Conservation (phyloP, 2,329 filamentous ascomycete genomes). For the Coniochaeta sp. region DNA sequence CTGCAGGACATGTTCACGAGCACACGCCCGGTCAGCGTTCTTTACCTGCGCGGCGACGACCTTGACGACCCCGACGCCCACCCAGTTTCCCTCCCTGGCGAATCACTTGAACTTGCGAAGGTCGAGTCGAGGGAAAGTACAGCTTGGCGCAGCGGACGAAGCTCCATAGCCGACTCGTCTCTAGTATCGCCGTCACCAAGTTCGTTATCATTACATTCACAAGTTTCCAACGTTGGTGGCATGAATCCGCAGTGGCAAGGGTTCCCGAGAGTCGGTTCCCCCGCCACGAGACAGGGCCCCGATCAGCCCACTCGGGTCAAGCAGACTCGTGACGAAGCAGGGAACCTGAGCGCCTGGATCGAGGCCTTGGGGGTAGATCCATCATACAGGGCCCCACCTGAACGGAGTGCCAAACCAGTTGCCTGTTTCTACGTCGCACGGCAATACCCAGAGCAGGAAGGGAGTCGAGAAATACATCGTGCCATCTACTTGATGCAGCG, state of each 20-base stretch:
- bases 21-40: constrained; percentile 67
- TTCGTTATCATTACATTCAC: constrained; percentile 54
- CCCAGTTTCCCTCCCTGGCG: constrained; percentile 66
- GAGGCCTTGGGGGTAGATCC: constrained; percentile 88
- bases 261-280: constrained; percentile 43
- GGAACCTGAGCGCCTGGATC: constrained; percentile 73
- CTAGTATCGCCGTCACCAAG: constrained; percentile 62
- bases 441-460: constrained; percentile 39
- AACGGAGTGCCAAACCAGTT: constrained; percentile 62
- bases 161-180: constrained; percentile 52
- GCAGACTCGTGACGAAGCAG: constrained; percentile 48
- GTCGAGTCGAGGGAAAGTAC: constrained; percentile 38
- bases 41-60: constrained; percentile 72
- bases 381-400: constrained; percentile 71
- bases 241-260: constrained; percentile 47
- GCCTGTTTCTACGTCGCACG: constrained; percentile 82
- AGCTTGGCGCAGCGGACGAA: constrained; percentile 47
- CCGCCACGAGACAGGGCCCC: constrained; percentile 41
- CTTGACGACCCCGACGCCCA: constrained; percentile 73
- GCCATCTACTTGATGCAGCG: constrained; percentile 81
- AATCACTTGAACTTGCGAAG: constrained; percentile 54
- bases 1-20: constrained; percentile 87
- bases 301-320: constrained; percentile 45
- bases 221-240: constrained; percentile 33
- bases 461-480: constrained; percentile 59